Evolutionary conservation across 2,329 filamentous ascomycete genomes (phyloP), one percentile per base, ranked within the genome.

Genomic region (Fusarium pseudoanthophilum): DNA sequence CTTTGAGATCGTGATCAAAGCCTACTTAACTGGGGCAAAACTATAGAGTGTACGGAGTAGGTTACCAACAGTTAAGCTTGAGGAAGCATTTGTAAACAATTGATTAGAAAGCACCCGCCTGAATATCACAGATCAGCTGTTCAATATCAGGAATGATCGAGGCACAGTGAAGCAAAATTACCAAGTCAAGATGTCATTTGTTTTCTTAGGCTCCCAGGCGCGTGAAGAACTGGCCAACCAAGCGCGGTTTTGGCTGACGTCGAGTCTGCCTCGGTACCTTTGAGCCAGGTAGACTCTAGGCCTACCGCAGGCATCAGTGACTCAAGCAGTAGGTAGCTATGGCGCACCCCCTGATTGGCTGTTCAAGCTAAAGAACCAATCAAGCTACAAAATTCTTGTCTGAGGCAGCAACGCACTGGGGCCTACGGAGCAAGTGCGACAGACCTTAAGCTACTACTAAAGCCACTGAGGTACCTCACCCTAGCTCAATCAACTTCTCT

Each of bases 361-460:
- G 58, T 77, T 78, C 75, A 76, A 60, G 21, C 18, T 40, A 11
- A 11, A 61, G 53, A 63, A 58, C 80, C 80, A 81, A 81, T 81
- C 66, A 77, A 75, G 70, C 57, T 43, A 39, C 65, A 58, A 74
- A 78, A 58, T 80, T 78, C 48, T 77, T 77, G 79, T 79, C 79
- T 81, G 80, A 82, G 80, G 80, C 80, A 82, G 77, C 80, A 81
- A 80, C 72, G 60, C 51, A 40, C 34, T 55, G 73, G 77, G 69
- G 48, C 72, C 69, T 59, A 48, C 4, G 45, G 26, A 48, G 14
- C 20, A 69, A 60, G 56, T 74, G 63, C 51, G 72, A 67, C 62
- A 70, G 67, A 75, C 72, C 75, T 55, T 55, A 55, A 42, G 51
- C 51, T 55, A 42, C 51, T 55, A 42, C 51, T 55, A 55, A 55